Evolutionary conservation across 306 rosid genomes (phyloP).

Genomic region (Adenanthera pavonina): DNA sequence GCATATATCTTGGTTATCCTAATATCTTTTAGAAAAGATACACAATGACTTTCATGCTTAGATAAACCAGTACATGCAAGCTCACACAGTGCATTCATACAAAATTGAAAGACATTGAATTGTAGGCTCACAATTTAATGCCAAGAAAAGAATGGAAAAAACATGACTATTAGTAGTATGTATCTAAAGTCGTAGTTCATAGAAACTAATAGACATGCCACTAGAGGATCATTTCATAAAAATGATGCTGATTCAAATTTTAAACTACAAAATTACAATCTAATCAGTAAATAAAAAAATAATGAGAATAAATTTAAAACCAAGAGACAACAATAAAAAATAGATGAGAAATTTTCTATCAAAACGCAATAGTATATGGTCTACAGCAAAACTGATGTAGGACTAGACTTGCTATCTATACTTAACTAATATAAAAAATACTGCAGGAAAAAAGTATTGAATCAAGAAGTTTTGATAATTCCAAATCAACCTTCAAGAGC

Average conservation of each 20-base stretch:
- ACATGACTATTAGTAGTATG: background rate
- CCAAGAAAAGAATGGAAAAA: background rate
- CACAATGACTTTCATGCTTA: background rate
- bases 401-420: background rate
- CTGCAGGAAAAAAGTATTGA: background rate
- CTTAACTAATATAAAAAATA: background rate
- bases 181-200: background rate
- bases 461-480: too few relatives aligned
- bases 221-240: background rate
- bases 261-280: background rate
- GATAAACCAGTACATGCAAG: background rate
- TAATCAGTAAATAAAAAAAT: background rate
- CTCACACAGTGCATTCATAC: background rate
- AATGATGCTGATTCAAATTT: background rate
- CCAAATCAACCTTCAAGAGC: too few relatives aligned
- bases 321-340: background rate
- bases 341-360: background rate
- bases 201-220: background rate
- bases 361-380: background rate
- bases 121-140: background rate
- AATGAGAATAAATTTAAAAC: background rate
- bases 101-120: background rate
- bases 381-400: background rate
- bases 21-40: background rate
- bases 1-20: background rate